These are phyloP conservation scores for Microdochium paspali DNA, from an alignment of 2,329 filamentous ascomycete genomes.

Conservation along the genomic window DNA sequence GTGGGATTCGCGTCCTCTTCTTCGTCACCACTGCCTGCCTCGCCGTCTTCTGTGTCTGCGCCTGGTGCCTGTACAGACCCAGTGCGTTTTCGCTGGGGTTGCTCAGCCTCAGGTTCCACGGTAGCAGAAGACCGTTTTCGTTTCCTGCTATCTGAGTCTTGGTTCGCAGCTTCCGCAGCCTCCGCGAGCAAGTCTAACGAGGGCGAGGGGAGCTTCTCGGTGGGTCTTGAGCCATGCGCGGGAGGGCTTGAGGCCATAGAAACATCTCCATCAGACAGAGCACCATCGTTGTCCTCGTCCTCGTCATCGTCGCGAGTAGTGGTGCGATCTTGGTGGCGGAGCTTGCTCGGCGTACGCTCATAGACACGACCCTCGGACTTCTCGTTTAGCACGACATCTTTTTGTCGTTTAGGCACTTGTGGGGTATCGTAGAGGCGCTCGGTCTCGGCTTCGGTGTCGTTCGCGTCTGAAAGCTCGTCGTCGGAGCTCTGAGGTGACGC, in stretches of 20 bases:
- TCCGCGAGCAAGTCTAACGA: conserved; percentile 20
- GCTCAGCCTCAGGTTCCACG: conserved; percentile 10
- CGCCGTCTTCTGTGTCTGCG: conserved; percentile 17
- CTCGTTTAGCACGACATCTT: conserved; percentile 49
- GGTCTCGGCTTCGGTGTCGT: conserved; percentile 82
- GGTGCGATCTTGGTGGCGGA: conserved; percentile 40
- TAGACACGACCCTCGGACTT: conserved; percentile 44
- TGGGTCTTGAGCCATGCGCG: conserved; percentile 10
- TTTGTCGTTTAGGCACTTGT: conserved; percentile 47
- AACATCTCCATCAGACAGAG: conserved; percentile 19
- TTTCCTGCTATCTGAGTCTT: conserved; percentile 22
- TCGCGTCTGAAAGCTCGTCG: conserved; percentile 48
- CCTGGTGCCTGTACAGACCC: conserved; percentile 11
- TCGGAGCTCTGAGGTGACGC: conserved; percentile 26
- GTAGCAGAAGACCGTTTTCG: conserved; percentile 21
- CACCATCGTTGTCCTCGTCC: conserved; percentile 25
- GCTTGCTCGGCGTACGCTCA: conserved; percentile 68
- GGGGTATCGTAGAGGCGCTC: conserved; percentile 89
- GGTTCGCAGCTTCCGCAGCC: conserved; percentile 18
- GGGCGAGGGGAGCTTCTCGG: conserved; percentile 15
- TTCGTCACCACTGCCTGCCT: conserved; percentile 22
- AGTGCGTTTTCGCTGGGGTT: conserved; percentile 14
- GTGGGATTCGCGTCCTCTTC: conserved; percentile 13
- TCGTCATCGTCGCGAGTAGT: conserved; percentile 10
- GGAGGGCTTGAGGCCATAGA: conserved; percentile 23